Percentiles rank a stretch among this genome's conserved stretches.
Conservation (phyloP, 192 early-diverging fungal species). For the Backusella circina region DNA sequence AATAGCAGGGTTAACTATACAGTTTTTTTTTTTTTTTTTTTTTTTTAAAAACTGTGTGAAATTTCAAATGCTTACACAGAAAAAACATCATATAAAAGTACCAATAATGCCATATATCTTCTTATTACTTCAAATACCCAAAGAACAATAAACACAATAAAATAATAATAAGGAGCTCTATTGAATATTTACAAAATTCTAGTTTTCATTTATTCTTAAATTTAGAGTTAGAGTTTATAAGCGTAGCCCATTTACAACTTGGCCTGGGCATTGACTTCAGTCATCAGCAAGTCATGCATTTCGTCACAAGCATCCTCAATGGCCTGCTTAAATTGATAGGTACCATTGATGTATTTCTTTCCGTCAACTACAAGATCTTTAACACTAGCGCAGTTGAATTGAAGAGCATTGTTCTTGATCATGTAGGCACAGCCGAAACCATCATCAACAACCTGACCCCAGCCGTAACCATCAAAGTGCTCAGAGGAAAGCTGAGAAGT, state of each 20-base stretch:
- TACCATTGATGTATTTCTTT: conserved; percentile 48
- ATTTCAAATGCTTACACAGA: too few species aligned
- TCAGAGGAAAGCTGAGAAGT: conserved; percentile 91
- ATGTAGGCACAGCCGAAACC: conserved; percentile 95
- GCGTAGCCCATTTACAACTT: conserved; percentile 53
- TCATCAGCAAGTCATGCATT: conserved; percentile 70
- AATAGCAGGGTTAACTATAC: too few species aligned
- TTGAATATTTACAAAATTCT: conserved; percentile 4
- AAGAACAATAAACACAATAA: background rate
- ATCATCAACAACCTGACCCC: conserved; percentile 82
- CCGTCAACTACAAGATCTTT: conserved; percentile 55
- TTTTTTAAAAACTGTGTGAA: too few species aligned
- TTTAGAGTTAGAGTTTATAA: background rate
- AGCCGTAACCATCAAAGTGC: conserved; percentile 92
- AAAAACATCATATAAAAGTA: too few species aligned
- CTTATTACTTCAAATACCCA: background rate
- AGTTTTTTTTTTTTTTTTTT: too few species aligned
- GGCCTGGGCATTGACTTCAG: conserved; percentile 55
- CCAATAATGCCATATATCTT: too few species aligned
- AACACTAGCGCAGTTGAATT: conserved; percentile 83
- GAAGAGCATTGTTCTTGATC: conserved; percentile 80
- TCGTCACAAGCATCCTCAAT: conserved; percentile 87
- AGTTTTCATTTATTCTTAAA: background rate
- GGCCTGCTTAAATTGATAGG: conserved; percentile 69
- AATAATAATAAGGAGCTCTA: background rate